Evolutionary conservation across 2,329 filamentous ascomycete genomes (phyloP).

Genomic region (Rutstroemia sp.): DNA sequence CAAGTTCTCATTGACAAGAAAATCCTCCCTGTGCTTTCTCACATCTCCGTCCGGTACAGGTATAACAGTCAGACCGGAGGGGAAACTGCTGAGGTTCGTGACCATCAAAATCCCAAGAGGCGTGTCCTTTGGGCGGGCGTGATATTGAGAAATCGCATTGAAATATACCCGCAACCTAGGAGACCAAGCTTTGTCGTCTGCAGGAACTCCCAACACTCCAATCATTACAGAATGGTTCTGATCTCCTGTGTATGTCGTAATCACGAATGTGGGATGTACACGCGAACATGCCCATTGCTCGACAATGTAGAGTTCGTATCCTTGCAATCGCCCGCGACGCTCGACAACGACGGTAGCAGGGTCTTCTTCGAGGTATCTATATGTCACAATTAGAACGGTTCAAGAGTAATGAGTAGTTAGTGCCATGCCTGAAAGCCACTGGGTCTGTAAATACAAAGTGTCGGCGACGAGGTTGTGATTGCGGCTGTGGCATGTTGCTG

Average conservation of each 20-base stretch:
- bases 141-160: slow-evolving; percentile 74
- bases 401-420: background rate
- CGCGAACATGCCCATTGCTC: slow-evolving; percentile 98
- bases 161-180: slow-evolving; percentile 75
- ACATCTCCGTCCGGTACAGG: slow-evolving; percentile 81
- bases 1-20: slow-evolving; percentile 90
- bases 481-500: slow-evolving; percentile 4
- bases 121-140: slow-evolving; percentile 78
- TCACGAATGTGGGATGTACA: slow-evolving; percentile 80
- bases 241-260: slow-evolving; percentile 89
- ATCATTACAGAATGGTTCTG: slow-evolving; percentile 69
- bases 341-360: slow-evolving; percentile 67
- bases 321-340: slow-evolving; percentile 60
- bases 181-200: slow-evolving; percentile 74
- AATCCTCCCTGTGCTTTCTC: slow-evolving; percentile 68
- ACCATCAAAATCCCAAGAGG: slow-evolving; percentile 81
- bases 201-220: slow-evolving; percentile 73
- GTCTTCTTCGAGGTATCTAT: slow-evolving; percentile 78
- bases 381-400: slow-evolving; percentile 4
- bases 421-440: slow-evolving; percentile 47
- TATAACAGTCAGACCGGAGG: slow-evolving; percentile 88
- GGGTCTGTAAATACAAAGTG: slow-evolving; percentile 57
- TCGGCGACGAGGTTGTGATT: background rate
- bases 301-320: slow-evolving; percentile 90
- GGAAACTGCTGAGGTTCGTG: slow-evolving; percentile 87